These are phyloP conservation scores for Trametes punicea DNA, from an alignment of 768 basidiomycete species.

Conservation along the genomic window DNA sequence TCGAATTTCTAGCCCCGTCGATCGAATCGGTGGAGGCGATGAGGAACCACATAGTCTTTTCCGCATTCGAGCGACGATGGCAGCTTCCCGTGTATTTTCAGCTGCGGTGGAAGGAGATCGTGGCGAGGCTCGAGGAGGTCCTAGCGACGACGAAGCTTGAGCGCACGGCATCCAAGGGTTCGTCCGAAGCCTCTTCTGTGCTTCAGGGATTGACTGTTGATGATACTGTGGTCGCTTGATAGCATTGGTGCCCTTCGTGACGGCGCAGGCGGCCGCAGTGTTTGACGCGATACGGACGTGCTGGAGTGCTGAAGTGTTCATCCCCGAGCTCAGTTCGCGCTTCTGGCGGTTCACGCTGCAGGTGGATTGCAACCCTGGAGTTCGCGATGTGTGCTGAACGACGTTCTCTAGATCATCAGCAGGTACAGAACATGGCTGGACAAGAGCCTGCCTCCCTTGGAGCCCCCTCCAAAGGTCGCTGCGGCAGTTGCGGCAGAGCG, in stretches of 20 bases:
- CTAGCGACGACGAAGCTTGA: constrained; percentile 46
- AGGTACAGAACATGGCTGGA: constrained; percentile 82
- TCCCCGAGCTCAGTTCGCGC: constrained; percentile 74
- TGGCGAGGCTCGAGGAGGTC: constrained; percentile 68
- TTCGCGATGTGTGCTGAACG: background rate
- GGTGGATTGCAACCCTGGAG: constrained; percentile 41
- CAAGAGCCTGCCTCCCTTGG: constrained; percentile 43
- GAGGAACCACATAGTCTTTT: constrained; percentile 68
- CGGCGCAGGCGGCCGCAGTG: constrained; percentile 60
- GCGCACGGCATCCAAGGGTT: constrained; percentile 41
- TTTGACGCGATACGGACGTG: constrained; percentile 75
- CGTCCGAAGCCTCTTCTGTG: background rate
- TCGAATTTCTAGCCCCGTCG: constrained; percentile 84
- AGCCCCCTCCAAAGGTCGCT: constrained; percentile 35
- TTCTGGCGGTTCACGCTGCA: constrained; percentile 94
- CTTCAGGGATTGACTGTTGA: background rate
- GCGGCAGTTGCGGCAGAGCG: constrained; percentile 35
- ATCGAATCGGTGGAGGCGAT: constrained; percentile 64
- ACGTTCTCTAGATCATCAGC: constrained; percentile 60
- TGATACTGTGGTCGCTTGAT: background rate
- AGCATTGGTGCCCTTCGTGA: constrained; percentile 43
- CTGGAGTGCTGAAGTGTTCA: constrained; percentile 85
- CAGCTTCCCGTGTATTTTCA: constrained; percentile 97
- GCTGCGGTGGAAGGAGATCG: constrained; percentile 93
- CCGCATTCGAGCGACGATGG: constrained; percentile 81